Percentiles rank a stretch among this genome's conserved stretches.
phyloP scores from a whole-genome alignment of 345 rosid genomes.

The Ricinus communis region DNA sequence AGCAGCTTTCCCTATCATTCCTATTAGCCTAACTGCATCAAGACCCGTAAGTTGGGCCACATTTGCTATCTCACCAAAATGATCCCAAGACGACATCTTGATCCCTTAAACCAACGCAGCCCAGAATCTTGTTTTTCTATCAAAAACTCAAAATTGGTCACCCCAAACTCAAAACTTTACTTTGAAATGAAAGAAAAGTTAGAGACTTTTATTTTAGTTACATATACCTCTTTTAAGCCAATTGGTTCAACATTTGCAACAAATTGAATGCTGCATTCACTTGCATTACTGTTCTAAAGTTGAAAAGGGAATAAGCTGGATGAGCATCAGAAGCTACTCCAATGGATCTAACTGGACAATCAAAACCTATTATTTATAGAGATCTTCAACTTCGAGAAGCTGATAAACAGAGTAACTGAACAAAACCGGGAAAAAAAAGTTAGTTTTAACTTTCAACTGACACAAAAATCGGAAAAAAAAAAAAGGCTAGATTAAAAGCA shows the following conservation, averaged over 20 bases:
- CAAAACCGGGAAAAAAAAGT: background rate
- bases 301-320: slow-evolving; percentile 12
- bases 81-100: slow-evolving; percentile 78
- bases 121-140: background rate
- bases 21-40: slow-evolving; percentile 81
- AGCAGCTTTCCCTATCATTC: slow-evolving; percentile 81
- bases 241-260: slow-evolving; percentile 5
- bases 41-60: slow-evolving; percentile 80
- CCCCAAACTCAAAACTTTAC: background rate
- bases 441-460: slow-evolving; percentile 37
- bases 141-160: background rate
- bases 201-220: background rate
- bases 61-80: slow-evolving; percentile 76
- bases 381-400: slow-evolving; percentile 25
- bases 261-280: background rate
- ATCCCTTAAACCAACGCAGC: slow-evolving; percentile 14
- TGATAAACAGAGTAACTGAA: background rate
- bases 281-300: background rate
- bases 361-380: background rate
- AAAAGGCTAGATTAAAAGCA: background rate
- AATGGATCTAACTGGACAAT: slow-evolving; percentile 27
- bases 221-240: slow-evolving; percentile 24
- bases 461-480: slow-evolving; percentile 12
- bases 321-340: slow-evolving; percentile 11
- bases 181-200: background rate